Evolutionary conservation across 2,329 filamentous ascomycete species (phyloP).

Genomic region (Berkeleyomyces basicola): DNA sequence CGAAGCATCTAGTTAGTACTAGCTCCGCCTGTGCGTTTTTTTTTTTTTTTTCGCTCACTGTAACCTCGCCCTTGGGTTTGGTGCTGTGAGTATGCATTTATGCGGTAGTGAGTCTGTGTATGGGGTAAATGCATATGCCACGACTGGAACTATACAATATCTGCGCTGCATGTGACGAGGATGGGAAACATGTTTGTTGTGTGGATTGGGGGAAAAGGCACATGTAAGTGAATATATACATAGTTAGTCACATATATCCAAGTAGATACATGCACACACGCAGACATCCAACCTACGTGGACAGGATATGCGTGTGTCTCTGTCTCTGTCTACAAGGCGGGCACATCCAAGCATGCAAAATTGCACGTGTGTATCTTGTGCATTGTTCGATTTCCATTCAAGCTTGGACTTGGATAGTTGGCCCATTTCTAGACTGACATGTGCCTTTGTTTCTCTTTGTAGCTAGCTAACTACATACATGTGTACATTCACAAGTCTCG

Average conservation of each 20-base stretch:
- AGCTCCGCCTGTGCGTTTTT: constrained; percentile 1
- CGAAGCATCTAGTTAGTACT: neutral
- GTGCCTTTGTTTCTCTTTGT: neutral
- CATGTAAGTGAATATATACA: no score
- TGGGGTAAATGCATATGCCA: no score
- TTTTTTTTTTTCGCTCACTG: neutral
- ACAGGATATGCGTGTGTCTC: no score
- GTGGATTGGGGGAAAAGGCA: no score
- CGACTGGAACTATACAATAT: no score
- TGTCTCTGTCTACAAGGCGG: neutral
- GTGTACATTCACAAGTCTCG: neutral
- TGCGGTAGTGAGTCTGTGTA: neutral
- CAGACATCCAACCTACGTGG: neutral
- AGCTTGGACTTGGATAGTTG: neutral
- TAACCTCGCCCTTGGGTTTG: neutral
- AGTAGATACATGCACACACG: neutral
- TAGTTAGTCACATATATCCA: no score
- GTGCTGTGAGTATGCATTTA: neutral
- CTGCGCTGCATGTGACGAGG: no score
- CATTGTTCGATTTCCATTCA: neutral
- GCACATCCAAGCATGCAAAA: neutral
- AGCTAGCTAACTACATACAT: no score
- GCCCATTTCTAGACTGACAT: neutral
- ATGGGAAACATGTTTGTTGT: no score
- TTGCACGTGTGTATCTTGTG: neutral